Percentiles rank a stretch among this genome's conserved stretches.
These are phyloP conservation scores for Dendrobium huoshanense DNA, from an alignment of 106 monocot genomes.

Conservation along the genomic window DNA sequence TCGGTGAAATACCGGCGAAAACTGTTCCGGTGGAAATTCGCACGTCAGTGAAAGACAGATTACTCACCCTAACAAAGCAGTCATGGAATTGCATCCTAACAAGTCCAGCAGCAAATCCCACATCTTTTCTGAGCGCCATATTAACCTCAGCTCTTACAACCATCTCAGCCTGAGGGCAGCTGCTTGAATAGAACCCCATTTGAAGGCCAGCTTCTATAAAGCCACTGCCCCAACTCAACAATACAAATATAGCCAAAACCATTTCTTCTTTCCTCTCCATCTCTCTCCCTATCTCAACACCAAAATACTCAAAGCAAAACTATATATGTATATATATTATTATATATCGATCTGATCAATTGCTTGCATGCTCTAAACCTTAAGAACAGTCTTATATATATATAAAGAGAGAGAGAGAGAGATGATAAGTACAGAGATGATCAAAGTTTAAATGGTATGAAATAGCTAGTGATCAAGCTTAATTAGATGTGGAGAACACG, in stretches of 20 bases:
- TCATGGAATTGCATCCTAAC: slow-evolving; percentile 45
- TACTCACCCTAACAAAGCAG: slow-evolving; percentile 37
- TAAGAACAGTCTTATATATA: background rate
- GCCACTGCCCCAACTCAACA: background rate
- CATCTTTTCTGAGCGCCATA: slow-evolving; percentile 7
- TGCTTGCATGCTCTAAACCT: background rate
- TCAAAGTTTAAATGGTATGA: no score
- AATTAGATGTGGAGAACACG: slow-evolving; percentile 1
- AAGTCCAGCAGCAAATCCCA: slow-evolving; percentile 25
- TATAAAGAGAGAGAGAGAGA: background rate
- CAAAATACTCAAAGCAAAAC: background rate
- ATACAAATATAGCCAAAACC: background rate
- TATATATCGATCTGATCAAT: no score
- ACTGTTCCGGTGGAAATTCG: no score
- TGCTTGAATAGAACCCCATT: slow-evolving; percentile 8
- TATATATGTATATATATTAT: background rate
- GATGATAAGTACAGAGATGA: no score
- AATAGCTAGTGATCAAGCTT: background rate
- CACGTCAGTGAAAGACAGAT: background rate
- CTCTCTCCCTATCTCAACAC: background rate
- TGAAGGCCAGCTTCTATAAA: slow-evolving; percentile 3
- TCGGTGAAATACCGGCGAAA: no score
- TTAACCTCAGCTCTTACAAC: slow-evolving; percentile 12
- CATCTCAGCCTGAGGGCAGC: slow-evolving; percentile 23
- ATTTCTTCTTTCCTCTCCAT: background rate